Evolutionary conservation across 768 basidiomycete genomes (phyloP).

Genomic region (Serendipita vermifera): DNA sequence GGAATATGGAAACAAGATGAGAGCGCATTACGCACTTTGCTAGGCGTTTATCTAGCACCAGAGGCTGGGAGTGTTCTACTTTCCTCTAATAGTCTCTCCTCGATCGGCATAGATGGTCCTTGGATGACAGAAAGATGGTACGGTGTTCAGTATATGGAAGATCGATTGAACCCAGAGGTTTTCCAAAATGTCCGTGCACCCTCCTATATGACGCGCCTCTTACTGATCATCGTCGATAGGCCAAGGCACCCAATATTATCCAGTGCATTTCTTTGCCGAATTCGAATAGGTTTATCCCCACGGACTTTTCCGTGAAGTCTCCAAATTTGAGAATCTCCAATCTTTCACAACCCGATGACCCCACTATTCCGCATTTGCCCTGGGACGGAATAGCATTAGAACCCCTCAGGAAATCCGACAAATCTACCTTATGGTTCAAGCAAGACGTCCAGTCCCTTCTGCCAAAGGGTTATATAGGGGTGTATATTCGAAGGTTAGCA

Average conservation of each 20-base stretch:
- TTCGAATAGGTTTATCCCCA: conserved; percentile 84
- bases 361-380: conserved; percentile 62
- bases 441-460: conserved; percentile 96
- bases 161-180: conserved; percentile 52
- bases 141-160: conserved; percentile 71
- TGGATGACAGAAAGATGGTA: conserved; percentile 88
- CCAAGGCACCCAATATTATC: conserved; percentile 48
- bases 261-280: conserved; percentile 63
- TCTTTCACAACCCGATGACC: not conserved
- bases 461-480: conserved; percentile 67
- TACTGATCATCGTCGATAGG: too few relatives aligned
- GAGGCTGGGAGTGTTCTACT: conserved; percentile 55
- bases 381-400: too few relatives aligned
- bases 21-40: conserved; percentile 43
- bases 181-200: conserved; percentile 28
- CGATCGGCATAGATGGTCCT: conserved; percentile 28
- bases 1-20: conserved; percentile 66
- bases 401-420: conserved; percentile 59
- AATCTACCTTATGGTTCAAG: conserved; percentile 65
- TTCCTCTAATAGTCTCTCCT: conserved; percentile 58
- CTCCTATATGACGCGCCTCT: not conserved
- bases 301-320: conserved; percentile 63
- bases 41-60: conserved; percentile 43
- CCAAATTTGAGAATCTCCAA: conserved; percentile 35
- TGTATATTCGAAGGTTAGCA: conserved; percentile 61